Percentiles rank a stretch among this genome's conserved stretches.
These are phyloP conservation scores for Candida parachauliodes DNA, from an alignment of 805 yeast species.

Conservation along the genomic window DNA sequence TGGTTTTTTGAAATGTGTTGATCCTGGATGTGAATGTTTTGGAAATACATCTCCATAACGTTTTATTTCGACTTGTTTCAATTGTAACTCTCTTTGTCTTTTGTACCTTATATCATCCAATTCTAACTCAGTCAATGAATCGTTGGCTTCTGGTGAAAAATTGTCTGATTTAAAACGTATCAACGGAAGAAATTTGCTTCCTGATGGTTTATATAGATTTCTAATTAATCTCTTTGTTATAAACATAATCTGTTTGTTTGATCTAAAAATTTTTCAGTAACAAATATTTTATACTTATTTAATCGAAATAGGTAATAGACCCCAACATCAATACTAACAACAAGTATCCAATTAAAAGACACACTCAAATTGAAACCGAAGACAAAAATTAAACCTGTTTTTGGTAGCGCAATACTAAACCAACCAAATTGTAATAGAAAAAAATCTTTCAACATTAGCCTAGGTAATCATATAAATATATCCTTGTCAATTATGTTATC, in stretches of 20 bases:
- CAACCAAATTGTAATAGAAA: background rate
- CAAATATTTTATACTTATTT: background rate
- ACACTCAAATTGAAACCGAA: background rate
- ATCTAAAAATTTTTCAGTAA: constrained; percentile 2
- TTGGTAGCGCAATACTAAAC: no score
- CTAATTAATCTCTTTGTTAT: constrained; percentile 1
- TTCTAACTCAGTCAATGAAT: constrained; percentile 60
- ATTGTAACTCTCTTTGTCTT: constrained; percentile 69
- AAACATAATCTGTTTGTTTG: background rate
- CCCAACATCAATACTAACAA: constrained; percentile 2
- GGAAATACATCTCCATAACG: constrained; percentile 57
- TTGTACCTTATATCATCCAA: constrained; percentile 68
- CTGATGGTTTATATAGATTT: constrained; percentile 3
- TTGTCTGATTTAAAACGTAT: constrained; percentile 5
- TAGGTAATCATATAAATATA: no score
- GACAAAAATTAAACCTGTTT: background rate
- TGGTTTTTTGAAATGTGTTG: constrained; percentile 86
- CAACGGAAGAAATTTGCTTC: background rate
- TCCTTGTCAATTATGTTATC: constrained; percentile 51
- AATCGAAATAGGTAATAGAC: background rate
- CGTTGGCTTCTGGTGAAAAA: background rate
- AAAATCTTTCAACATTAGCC: constrained; percentile 6
- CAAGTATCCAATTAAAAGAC: background rate
- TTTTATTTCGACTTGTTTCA: constrained; percentile 68
- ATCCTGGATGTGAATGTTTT: constrained; percentile 66